These are phyloP conservation scores for Trichoderma asperellum DNA, from an alignment of 2,329 filamentous ascomycete genomes.

Conservation along the genomic window DNA sequence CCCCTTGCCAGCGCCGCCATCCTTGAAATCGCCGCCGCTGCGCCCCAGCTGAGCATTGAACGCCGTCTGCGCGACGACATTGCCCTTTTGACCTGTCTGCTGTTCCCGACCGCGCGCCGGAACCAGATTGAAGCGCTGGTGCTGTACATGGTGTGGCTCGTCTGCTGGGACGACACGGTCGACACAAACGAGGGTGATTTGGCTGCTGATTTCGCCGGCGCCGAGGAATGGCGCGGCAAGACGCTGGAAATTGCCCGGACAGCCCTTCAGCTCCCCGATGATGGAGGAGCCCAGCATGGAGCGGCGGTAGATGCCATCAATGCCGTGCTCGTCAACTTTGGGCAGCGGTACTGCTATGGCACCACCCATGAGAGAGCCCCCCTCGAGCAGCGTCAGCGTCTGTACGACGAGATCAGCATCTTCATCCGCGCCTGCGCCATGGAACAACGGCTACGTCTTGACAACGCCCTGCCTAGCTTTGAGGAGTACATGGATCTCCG, in stretches of 20 bases:
- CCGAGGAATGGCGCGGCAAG: constrained; percentile 35
- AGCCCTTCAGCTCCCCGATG: constrained; percentile 29
- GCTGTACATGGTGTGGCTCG: constrained; percentile 38
- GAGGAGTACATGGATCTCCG: constrained; percentile 39
- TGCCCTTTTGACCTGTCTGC: constrained; percentile 31
- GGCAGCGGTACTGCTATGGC: constrained; percentile 26
- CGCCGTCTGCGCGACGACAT: constrained; percentile 43
- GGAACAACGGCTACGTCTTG: constrained; percentile 38
- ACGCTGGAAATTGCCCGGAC: constrained; percentile 33
- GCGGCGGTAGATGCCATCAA: constrained; percentile 34
- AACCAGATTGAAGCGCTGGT: constrained; percentile 34
- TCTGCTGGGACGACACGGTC: constrained; percentile 43
- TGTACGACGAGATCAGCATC: constrained; percentile 34
- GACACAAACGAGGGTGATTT: constrained; percentile 39
- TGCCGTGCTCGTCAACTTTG: constrained; percentile 36
- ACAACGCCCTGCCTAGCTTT: constrained; percentile 34
- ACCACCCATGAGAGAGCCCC: constrained; percentile 10
- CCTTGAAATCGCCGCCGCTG: constrained; percentile 42
- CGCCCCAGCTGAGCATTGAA: constrained; percentile 33
- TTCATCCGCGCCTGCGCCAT: constrained; percentile 36
- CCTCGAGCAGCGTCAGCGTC: constrained; percentile 10
- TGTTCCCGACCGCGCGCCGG: constrained; percentile 35
- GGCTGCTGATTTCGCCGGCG: constrained; percentile 35
- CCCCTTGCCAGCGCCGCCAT: constrained; percentile 33
- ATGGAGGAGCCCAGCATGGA: not conserved